Conservation (phyloP, 2,329 filamentous ascomycete genomes). For the Colletotrichum sp. region DNA sequence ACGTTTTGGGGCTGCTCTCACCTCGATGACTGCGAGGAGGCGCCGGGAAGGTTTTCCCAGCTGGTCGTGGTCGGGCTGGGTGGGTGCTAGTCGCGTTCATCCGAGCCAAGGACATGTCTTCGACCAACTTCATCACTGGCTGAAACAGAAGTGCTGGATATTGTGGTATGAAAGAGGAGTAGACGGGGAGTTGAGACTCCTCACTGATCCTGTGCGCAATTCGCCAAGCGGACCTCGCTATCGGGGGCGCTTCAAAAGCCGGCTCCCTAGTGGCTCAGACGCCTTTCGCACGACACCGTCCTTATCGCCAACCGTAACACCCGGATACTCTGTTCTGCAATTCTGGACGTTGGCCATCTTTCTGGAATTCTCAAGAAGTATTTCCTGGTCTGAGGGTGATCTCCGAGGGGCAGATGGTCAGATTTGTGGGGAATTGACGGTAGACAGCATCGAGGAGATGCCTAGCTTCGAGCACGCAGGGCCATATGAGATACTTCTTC, state of each 20-base stretch:
- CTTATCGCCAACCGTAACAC: background rate
- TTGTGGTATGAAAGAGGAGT: background rate
- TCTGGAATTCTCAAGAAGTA: background rate
- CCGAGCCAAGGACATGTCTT: background rate
- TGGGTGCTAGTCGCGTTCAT: background rate
- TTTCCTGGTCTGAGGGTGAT: background rate
- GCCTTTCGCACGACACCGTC: background rate
- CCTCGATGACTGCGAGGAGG: background rate
- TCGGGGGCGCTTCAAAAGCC: background rate
- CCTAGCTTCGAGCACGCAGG: background rate
- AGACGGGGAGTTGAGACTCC: background rate
- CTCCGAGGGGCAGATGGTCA: background rate
- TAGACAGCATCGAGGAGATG: background rate
- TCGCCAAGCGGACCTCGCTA: background rate
- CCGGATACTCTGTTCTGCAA: background rate
- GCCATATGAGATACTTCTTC: background rate
- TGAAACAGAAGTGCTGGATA: background rate
- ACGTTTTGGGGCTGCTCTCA: background rate
- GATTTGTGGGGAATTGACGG: background rate
- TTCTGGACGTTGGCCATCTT: background rate
- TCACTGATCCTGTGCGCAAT: background rate
- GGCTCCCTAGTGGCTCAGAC: background rate
- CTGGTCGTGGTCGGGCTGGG: background rate
- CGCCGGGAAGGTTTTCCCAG: background rate
- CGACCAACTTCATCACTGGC: background rate